Base-by-base conservation (phyloP, 208 protist species). In the Acanthamoeba royreba region DNA sequence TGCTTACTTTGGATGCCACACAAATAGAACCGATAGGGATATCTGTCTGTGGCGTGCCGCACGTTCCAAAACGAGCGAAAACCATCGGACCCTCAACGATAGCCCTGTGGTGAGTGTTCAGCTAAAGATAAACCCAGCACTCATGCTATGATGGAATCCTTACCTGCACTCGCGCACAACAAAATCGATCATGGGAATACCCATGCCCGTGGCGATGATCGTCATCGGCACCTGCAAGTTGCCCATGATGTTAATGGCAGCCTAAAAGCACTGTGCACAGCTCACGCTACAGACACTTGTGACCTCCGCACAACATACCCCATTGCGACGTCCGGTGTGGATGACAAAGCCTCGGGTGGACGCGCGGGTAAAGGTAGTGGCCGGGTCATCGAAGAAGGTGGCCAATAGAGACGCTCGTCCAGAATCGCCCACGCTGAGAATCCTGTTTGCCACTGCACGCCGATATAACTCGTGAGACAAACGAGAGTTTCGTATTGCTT, bases 171-270 rank as follows among this genome's bases (percentile, higher is more conserved):
- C 96, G 53, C 96, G 92, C 53, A 97, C 85, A 5, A 95, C 47
- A 81, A 97, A 97, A 43, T 97, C 96, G 89, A 96, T 96, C 86
- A 96, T 96, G 17, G 96, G 90, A 72, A 94, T 93, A 45, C 96
- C 96, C 96, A 85, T 85, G 19, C 95, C 88, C 25, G 94, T 96
- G 31, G 95, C 88, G 66, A 97, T 83, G 53, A 97, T 92, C 28
- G 86, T 96, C 28, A 97, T 47, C 13, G 93, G 94, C 3, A 81
- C 69, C 69, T 81, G 40, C 15, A 81, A 61, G 17, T 28, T 17
- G 22, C 17, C 52, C 19, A 61, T 28, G 22, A 61, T 61, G 52
- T 61, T 28, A 61, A 61, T 61, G 52, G n/a, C 17, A 61, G 17
- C 19, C 17, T 81, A 43, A 33, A 4, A 81, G 15, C 0, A 1